Evolutionary conservation across 1,284 basidiomycete genomes (phyloP).

Genomic region (Ustilago hordei): DNA sequence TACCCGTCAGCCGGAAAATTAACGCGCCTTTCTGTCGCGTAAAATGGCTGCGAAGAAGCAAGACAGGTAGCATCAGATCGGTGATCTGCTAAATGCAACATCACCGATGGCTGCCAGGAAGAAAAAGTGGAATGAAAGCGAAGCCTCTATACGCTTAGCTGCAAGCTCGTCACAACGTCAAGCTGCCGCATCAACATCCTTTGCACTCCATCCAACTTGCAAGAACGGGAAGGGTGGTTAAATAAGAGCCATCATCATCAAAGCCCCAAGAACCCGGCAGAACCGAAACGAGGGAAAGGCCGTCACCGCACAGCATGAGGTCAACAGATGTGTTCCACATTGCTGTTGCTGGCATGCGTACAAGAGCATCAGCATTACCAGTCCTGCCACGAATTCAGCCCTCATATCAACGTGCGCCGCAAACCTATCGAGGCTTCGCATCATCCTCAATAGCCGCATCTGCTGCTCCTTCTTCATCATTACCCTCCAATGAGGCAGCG

Average conservation of each 20-base stretch:
- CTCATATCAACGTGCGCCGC: not conserved
- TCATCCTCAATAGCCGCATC: slow-evolving; percentile 13
- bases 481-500: not conserved
- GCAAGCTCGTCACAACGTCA: not conserved
- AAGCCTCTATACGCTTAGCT: slow-evolving; percentile 3
- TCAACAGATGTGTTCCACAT: slow-evolving; percentile 19
- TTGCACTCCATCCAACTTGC: not conserved
- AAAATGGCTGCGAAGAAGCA: slow-evolving; percentile 16
- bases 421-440: slow-evolving; percentile 24
- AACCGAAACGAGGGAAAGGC: not conserved
- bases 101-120: slow-evolving; percentile 19
- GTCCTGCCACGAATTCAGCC: not conserved
- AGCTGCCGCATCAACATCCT: not conserved
- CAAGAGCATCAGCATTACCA: slow-evolving; percentile 15
- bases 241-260: too few species aligned
- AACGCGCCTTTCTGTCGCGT: slow-evolving; percentile 37
- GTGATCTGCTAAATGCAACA: not conserved
- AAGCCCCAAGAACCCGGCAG: not conserved
- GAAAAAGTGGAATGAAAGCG: slow-evolving; percentile 32
- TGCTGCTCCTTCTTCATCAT: slow-evolving; percentile 3
- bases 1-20: not conserved
- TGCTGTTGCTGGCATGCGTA: slow-evolving; percentile 23
- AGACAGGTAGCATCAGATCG: slow-evolving; percentile 9
- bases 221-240: not conserved
- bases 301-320: slow-evolving; percentile 9